Conservation (phyloP, 2,329 filamentous ascomycete species). For the Macrophomina phaseolina region DNA sequence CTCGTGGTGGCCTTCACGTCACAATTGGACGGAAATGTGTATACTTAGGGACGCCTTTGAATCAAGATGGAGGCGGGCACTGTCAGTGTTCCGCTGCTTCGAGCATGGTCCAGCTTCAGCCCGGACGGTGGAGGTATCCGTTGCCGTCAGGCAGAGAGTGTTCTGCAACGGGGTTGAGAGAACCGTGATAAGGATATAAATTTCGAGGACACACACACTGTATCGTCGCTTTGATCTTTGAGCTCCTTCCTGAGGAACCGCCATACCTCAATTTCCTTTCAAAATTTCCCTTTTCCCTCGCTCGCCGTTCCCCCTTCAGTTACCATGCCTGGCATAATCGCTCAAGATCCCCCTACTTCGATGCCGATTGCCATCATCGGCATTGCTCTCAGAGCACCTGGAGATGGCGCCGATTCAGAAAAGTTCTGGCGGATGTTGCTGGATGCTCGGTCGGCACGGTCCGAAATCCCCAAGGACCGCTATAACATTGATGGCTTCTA, state of each 20-base stretch:
- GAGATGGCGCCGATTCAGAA: constrained; percentile 39
- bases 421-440: constrained; percentile 43
- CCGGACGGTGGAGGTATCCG: background rate
- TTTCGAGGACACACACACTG: background rate
- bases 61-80: background rate
- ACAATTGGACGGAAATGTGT: background rate
- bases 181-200: background rate
- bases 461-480: constrained; percentile 43
- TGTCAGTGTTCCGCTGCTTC: background rate
- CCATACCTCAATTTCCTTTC: background rate
- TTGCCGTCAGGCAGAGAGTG: background rate
- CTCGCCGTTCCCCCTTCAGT: background rate
- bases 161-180: background rate
- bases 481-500: constrained; percentile 44
- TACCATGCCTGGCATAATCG: background rate
- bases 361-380: constrained; percentile 43
- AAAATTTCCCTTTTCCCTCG: background rate
- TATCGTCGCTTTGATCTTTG: background rate
- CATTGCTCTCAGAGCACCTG: constrained; percentile 40
- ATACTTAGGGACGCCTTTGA: background rate
- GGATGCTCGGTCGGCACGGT: constrained; percentile 36
- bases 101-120: background rate
- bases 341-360: background rate
- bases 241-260: background rate
- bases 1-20: background rate